Conservation (phyloP, 2,329 filamentous ascomycete genomes). For the Epichloe amarillans region DNA sequence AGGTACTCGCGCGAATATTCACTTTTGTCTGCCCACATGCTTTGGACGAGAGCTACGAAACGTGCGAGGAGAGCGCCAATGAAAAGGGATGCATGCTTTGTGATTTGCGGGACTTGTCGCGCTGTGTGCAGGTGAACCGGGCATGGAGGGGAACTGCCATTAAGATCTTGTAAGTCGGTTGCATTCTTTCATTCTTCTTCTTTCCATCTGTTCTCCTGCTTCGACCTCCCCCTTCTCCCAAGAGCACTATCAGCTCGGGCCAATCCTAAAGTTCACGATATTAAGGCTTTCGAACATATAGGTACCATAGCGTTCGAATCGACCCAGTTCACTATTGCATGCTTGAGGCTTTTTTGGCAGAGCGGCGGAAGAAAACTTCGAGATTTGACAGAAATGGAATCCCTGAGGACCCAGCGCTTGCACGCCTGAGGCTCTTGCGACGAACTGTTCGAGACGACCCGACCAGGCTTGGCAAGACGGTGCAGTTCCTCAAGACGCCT, state of each 20-base stretch:
- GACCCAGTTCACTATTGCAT: constrained; percentile 92
- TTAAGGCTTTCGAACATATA: constrained; percentile 20
- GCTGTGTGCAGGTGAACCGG: constrained; percentile 61
- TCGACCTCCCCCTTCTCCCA: not conserved
- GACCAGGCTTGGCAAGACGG: constrained; percentile 51
- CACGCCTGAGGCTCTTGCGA: constrained; percentile 64
- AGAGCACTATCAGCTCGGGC: no score
- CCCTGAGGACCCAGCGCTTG: constrained; percentile 65
- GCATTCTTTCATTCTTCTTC: not conserved
- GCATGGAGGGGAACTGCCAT: constrained; percentile 49
- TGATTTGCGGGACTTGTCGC: constrained; percentile 76
- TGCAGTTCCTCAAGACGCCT: constrained; percentile 73
- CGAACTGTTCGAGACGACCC: constrained; percentile 70
- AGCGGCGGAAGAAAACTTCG: constrained; percentile 61
- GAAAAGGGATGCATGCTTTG: constrained; percentile 85
- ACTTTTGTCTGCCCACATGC: constrained; percentile 72
- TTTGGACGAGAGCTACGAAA: constrained; percentile 63
- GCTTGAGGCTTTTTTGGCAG: constrained; percentile 71
- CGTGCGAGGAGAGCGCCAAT: constrained; percentile 66
- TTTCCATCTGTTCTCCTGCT: not conserved
- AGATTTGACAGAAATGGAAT: constrained; percentile 66
- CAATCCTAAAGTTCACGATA: not conserved
- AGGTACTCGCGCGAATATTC: constrained; percentile 69
- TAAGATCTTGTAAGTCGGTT: constrained; percentile 44
- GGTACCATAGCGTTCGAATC: constrained; percentile 81